Evolutionary conservation across 176 grass and related monocot species (phyloP).

Genomic region (Themeda triandra): DNA sequence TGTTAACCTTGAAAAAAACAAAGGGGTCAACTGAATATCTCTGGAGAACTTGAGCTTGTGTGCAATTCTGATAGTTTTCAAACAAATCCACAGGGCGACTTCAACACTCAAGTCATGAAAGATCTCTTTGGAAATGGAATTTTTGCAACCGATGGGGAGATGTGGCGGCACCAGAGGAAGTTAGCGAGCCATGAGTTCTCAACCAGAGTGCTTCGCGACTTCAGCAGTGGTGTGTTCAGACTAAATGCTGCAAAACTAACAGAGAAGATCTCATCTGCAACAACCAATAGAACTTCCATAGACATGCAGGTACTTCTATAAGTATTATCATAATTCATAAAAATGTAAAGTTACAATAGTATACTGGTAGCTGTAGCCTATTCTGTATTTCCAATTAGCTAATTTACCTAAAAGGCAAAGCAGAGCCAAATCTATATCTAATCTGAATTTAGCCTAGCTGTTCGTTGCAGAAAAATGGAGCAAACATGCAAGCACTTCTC

Average conservation of each 20-base stretch:
- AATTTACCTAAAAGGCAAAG: not conserved
- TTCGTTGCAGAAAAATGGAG: not conserved
- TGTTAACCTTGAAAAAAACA: not conserved
- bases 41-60: not conserved
- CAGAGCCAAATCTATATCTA: not conserved
- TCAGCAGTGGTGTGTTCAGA: slow-evolving; percentile 45
- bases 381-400: not conserved
- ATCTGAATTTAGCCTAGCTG: not conserved
- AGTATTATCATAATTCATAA: not conserved
- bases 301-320: slow-evolving; percentile 35
- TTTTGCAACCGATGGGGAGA: slow-evolving; percentile 59
- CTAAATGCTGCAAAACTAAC: slow-evolving; percentile 37
- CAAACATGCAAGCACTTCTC: not conserved
- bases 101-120: slow-evolving; percentile 29
- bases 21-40: not conserved
- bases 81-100: slow-evolving; percentile 29
- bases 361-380: not conserved
- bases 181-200: slow-evolving; percentile 73
- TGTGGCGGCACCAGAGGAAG: slow-evolving; percentile 65
- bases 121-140: slow-evolving; percentile 73
- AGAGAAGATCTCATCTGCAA: slow-evolving; percentile 36
- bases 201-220: slow-evolving; percentile 52
- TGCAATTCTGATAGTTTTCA: not conserved
- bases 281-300: slow-evolving; percentile 18
- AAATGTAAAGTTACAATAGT: not conserved